These are phyloP conservation scores for Entomortierella chlamydospora DNA, from an alignment of 192 early-diverging fungal genomes.

Conservation along the genomic window DNA sequence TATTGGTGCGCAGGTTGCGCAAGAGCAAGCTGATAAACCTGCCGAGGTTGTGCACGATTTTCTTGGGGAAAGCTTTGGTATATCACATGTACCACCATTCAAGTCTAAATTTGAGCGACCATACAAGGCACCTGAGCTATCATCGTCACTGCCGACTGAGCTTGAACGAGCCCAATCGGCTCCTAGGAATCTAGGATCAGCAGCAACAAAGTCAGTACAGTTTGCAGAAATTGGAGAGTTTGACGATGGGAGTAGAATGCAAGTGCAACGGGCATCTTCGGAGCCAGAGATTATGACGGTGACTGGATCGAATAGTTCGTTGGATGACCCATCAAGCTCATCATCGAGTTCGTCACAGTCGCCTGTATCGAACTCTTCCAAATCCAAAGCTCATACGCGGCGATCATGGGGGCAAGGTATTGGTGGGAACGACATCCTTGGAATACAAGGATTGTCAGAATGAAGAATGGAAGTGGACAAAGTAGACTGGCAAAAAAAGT, in stretches of 20 bases:
- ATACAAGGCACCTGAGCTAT: neutral
- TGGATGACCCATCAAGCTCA: neutral
- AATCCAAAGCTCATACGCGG: constrained; percentile 44
- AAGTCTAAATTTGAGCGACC: neutral
- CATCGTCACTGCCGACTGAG: neutral
- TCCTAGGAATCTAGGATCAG: neutral
- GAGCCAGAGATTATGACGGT: neutral
- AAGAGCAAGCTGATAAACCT: neutral
- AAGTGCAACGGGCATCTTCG: neutral
- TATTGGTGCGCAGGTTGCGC: neutral
- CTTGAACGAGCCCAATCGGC: neutral
- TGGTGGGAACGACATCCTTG: constrained; percentile 35
- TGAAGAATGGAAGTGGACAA: neutral
- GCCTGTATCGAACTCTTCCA: constrained; percentile 1
- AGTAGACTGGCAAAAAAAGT: too few species aligned
- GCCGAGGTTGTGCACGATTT: constrained; percentile 26
- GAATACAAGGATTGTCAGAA: constrained; percentile 27
- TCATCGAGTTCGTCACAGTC: neutral
- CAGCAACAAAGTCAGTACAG: neutral
- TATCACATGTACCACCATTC: neutral
- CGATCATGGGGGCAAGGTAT: constrained; percentile 50
- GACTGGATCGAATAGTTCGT: neutral
- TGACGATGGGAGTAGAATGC: neutral
- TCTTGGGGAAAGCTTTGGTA: constrained; percentile 12
- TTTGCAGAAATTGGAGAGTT: neutral